Evolutionary conservation across 257 asterid genomes (phyloP), one percentile per base, ranked within the genome.

Genomic region (Rehmannia glutinosa): DNA sequence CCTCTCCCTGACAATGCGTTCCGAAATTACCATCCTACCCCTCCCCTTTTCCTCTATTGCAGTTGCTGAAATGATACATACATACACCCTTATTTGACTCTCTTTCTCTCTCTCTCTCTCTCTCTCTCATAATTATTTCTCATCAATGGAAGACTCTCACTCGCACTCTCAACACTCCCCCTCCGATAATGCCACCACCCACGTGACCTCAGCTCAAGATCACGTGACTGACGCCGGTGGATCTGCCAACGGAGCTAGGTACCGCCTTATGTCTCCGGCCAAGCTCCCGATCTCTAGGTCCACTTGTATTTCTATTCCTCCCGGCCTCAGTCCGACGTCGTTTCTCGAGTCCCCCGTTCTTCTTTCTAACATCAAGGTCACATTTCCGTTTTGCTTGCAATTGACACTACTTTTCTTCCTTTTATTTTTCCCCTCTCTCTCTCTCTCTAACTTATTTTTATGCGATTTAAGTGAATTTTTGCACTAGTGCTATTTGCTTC

Each of bases 211-310:
- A 3, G 42, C 73, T 51, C 54, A 63, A 4, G 75, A 42, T 68
- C 81, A 75, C 76, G 66, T 33, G 36, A 1, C 80, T 6, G 80
- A 83, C 62, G 73, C 64, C 50, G 79, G 71, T 66, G 85, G 86
- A 82, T 82, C 88, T 58, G 56, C 19, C 68, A 71, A 63, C 71
- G 88, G 91, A 39, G 99, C 97, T 64, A 81, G 76, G 73, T 94
- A 88, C 78, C 85, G 89, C 68, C 96, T 94, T 43, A 78, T 88
- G 96, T 91, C 97, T 28, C 99, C 97, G 68, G 95, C 96, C 10
- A 87, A 93, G 92, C 99, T 93, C 76, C 97, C 97, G 90, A 93
- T 93, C 88, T 84, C 95, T 61, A 86, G 97, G 86, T 84, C 99
- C 0, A 62, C 96, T 58, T 83, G 90, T 71, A 82, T 94, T 42